Evolutionary conservation across 2,329 filamentous ascomycete genomes (phyloP), one percentile per base, ranked within the genome.

Genomic region (Zelopaecilomyces penicillatus): DNA sequence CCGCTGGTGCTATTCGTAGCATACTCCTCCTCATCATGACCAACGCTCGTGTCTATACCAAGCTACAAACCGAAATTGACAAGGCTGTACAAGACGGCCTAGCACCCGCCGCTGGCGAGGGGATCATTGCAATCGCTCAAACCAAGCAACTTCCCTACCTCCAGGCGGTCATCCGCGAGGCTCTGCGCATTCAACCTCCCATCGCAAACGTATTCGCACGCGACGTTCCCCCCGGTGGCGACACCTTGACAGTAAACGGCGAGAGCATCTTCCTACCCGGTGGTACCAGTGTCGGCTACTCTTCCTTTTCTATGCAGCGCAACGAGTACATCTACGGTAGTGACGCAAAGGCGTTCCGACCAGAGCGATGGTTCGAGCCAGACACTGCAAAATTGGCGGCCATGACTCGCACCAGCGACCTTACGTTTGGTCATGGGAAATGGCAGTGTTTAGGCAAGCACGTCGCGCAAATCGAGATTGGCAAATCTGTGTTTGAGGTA

Each of bases 11-110:
- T 1, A 60, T 70, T 30, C 69, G 76, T 2, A 63, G 69, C 9
- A 71, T 67, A 1, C 49, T 81, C 39, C 64, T 80, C 9, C 69
- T 74, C 52, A 58, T 81, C 41, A 65, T 74, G 5, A 74, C 68
- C 1, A 71, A 68, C 32, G 74, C 75, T 0, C 58, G 62, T 0
- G 65, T 72, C 0, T 72, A 75, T 43, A 41, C 52, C 3, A 68
- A 66, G 4, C 61, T 82, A 0, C 68, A 71, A 32, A 50, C 52
- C 0, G 78, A 82, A 50, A 66, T 79, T 28, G 67, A 74, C 35
- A 45, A 54, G 1, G 70, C 68, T 0, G 61, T 80, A 2, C 66
- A 70, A 0, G 62, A 67, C 1, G 57, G 59, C 4, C 46, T 44
- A 19, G 50, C 52, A 2, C 28, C 70, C 64, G 6, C 41, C 76